Percentiles rank a stretch among this genome's conserved stretches.
phyloP scores from a whole-genome alignment of 805 yeast species.

The Candida parachauliodes region DNA sequence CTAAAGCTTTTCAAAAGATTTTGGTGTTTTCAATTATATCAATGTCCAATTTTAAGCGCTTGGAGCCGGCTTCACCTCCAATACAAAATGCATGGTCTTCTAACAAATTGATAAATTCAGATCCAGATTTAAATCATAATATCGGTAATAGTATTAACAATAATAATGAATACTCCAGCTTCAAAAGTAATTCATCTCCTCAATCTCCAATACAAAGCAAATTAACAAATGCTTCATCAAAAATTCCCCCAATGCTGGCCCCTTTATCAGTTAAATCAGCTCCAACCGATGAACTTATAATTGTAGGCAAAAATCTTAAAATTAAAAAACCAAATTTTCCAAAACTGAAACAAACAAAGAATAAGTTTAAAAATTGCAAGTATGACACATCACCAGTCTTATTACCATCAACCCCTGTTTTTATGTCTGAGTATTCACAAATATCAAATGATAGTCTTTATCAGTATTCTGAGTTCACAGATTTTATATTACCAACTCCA shows the following conservation, averaged over 20 bases:
- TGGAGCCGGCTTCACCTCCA: conserved; percentile 12
- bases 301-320: conserved; percentile 10
- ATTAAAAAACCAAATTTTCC: conserved; percentile 11
- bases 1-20: no score
- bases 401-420: no score
- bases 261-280: conserved; percentile 1
- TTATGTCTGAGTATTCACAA: no score
- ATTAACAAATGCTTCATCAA: no score
- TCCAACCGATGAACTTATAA: neutral
- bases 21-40: no score
- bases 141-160: neutral
- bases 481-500: neutral
- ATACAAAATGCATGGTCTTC: conserved; percentile 10
- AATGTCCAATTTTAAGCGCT: conserved; percentile 7
- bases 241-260: conserved; percentile 5
- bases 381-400: no score
- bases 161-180: neutral
- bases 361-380: no score
- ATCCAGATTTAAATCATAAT: neutral
- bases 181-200: conserved; percentile 1
- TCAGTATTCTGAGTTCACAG: no score
- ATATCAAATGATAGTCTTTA: no score
- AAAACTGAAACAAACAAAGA: neutral
- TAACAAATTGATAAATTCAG: conserved; percentile 6
- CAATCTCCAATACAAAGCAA: conserved; percentile 1